Evolutionary conservation across 2,329 filamentous ascomycete species (phyloP).

Genomic region (Periglandula ipomoeae): DNA sequence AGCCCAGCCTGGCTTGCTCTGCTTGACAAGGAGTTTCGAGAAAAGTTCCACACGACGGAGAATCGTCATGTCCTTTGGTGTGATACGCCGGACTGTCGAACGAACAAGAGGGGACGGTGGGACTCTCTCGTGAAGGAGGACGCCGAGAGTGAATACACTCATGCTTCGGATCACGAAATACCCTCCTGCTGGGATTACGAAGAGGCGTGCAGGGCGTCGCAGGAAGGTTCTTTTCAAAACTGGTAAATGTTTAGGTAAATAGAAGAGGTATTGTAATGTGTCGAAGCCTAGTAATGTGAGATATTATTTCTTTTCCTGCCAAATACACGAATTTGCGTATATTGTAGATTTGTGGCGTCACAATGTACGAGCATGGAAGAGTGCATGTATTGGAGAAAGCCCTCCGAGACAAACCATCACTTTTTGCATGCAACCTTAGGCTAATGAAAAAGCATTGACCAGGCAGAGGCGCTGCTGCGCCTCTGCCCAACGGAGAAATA

Average conservation of each 20-base stretch:
- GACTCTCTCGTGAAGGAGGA: constrained; percentile 1
- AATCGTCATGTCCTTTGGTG: constrained; percentile 4
- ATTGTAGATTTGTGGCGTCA: too few relatives aligned
- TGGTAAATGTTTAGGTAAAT: not conserved
- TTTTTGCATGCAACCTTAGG: too few relatives aligned
- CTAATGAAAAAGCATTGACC: too few relatives aligned
- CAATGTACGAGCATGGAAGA: too few relatives aligned
- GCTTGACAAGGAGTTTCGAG: not conserved
- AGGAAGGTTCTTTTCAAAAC: not conserved
- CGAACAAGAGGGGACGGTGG: not conserved
- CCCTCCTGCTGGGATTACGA: not conserved
- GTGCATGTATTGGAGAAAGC: too few relatives aligned
- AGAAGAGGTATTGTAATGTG: too few relatives aligned
- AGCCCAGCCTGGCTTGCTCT: not conserved
- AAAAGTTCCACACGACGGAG: not conserved
- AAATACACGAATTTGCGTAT: too few relatives aligned
- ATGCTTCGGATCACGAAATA: not conserved
- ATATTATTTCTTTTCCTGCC: too few relatives aligned
- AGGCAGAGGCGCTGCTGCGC: too few relatives aligned
- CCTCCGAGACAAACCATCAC: too few relatives aligned
- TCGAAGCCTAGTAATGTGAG: too few relatives aligned
- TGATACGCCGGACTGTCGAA: not conserved
- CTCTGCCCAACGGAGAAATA: too few relatives aligned
- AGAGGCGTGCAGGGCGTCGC: not conserved
- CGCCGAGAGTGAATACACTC: not conserved